Evolutionary conservation across 164 flowering plant genomes (phyloP).

Genomic region (Berberis thunbergii): DNA sequence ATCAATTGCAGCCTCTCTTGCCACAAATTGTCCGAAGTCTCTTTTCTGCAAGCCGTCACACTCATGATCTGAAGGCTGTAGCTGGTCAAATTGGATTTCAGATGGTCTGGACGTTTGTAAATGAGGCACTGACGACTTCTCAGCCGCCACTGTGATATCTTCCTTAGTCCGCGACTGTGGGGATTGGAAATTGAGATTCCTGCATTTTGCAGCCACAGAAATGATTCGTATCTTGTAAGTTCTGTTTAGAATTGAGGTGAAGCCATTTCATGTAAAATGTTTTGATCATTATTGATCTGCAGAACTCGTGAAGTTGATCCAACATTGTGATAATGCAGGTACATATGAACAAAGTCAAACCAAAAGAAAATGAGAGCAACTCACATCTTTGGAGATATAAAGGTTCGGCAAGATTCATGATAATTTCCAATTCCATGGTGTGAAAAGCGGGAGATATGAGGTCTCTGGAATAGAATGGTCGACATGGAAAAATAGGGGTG

Average conservation of each 20-base stretch:
- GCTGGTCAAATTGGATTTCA: slow-evolving; percentile 42
- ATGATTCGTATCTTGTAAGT: background rate
- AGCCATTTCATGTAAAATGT: background rate
- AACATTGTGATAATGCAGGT: background rate
- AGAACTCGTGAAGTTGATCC: background rate
- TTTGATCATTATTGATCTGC: background rate
- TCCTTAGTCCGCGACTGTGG: background rate
- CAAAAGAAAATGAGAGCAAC: background rate
- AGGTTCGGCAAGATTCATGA: slow-evolving; percentile 1
- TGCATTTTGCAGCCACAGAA: too few species aligned
- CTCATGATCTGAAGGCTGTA: slow-evolving; percentile 45
- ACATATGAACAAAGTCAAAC: background rate
- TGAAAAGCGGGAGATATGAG: too few species aligned
- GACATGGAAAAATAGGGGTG: background rate
- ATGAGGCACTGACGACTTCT: slow-evolving; percentile 24
- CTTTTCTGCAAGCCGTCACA: slow-evolving; percentile 23
- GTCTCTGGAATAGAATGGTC: too few species aligned
- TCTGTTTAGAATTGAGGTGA: background rate
- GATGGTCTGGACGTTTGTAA: too few species aligned
- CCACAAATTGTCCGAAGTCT: slow-evolving; percentile 41
- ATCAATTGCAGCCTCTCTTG: slow-evolving; percentile 56
- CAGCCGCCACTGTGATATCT: slow-evolving; percentile 11
- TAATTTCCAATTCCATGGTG: too few species aligned
- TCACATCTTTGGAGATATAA: slow-evolving; percentile 24
- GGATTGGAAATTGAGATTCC: too few species aligned